These are phyloP conservation scores for Candida caryicola DNA, from an alignment of 805 yeast species.

Conservation along the genomic window DNA sequence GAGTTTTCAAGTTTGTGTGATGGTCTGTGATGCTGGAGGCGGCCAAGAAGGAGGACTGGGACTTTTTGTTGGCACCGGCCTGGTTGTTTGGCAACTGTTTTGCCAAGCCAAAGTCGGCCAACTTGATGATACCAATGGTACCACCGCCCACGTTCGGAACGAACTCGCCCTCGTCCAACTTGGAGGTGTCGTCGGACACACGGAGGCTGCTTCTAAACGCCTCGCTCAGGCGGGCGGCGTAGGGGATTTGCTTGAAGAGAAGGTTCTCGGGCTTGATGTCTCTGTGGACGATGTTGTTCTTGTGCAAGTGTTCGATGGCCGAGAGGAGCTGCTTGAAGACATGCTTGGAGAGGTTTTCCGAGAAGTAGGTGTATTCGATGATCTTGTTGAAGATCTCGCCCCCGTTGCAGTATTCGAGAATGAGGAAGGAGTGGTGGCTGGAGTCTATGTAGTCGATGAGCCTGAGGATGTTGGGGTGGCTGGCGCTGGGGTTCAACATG, in stretches of 20 bases:
- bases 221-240: conserved; percentile 36
- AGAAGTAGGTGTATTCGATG: conserved; percentile 71
- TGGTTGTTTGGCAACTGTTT: conserved; percentile 42
- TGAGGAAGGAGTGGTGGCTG: conserved; percentile 53
- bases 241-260: conserved; percentile 56
- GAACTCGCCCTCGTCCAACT: conserved; percentile 62
- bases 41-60: conserved; percentile 1
- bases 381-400: conserved; percentile 82
- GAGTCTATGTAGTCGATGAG: conserved; percentile 54
- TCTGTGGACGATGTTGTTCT: conserved; percentile 68
- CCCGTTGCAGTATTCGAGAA: conserved; percentile 68
- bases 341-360: conserved; percentile 70
- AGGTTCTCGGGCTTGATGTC: conserved; percentile 83
- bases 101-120: conserved; percentile 71
- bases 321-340: conserved; percentile 69
- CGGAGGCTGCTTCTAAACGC: conserved; percentile 33
- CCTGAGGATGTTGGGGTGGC: conserved; percentile 60
- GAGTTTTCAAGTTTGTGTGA: conserved; percentile 50
- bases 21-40: background rate
- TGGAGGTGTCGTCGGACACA: conserved; percentile 55
- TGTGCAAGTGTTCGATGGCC: conserved; percentile 67
- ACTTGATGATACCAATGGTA: conserved; percentile 58
- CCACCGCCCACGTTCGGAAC: conserved; percentile 56
- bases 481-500: conserved; percentile 51
- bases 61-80: background rate